Evolutionary conservation across 2,329 filamentous ascomycete genomes (phyloP).

Genomic region (Akanthomyces lecanii): DNA sequence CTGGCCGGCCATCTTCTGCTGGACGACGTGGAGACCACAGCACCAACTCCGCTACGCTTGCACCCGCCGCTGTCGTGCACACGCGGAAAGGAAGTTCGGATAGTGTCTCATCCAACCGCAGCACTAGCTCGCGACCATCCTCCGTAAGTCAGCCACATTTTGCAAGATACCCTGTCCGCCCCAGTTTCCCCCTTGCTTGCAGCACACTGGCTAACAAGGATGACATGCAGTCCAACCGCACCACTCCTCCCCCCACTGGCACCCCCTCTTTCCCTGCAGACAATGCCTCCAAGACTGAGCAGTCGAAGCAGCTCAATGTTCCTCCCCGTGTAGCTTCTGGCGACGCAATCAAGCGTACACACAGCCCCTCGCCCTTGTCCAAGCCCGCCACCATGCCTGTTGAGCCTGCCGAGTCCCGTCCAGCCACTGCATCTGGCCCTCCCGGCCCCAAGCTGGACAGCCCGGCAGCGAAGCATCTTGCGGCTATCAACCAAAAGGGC

Average conservation of each 20-base stretch:
- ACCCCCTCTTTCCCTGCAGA: conserved; percentile 50
- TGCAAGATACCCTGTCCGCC: conserved; percentile 17
- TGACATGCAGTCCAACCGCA: conserved; percentile 56
- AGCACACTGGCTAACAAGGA: conserved; percentile 44
- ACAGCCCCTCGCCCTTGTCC: conserved; percentile 69
- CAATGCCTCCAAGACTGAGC: conserved; percentile 48
- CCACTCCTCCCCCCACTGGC: conserved; percentile 47
- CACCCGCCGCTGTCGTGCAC: conserved; percentile 25
- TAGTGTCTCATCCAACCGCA: conserved; percentile 56
- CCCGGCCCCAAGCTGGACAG: conserved; percentile 47
- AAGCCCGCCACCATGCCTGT: conserved; percentile 62
- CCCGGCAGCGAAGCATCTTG: conserved; percentile 77
- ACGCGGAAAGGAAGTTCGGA: conserved; percentile 58
- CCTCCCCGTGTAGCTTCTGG: conserved; percentile 60
- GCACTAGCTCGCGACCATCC: conserved; percentile 55
- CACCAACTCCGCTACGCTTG: conserved; percentile 37
- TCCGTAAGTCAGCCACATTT: conserved; percentile 54
- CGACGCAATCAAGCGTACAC: conserved; percentile 62
- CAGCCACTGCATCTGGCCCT: conserved; percentile 30
- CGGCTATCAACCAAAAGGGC: conserved; percentile 82
- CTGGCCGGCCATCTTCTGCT: conserved; percentile 22
- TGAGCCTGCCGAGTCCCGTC: conserved; percentile 44
- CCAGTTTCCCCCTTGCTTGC: conserved; percentile 25
- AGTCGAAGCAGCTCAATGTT: conserved; percentile 52
- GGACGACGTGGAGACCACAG: conserved; percentile 29